Evolutionary conservation across 495 filamentous ascomycete species (phyloP), one percentile per base, ranked within the genome.

Genomic region (Talaromyces stipitatus): DNA sequence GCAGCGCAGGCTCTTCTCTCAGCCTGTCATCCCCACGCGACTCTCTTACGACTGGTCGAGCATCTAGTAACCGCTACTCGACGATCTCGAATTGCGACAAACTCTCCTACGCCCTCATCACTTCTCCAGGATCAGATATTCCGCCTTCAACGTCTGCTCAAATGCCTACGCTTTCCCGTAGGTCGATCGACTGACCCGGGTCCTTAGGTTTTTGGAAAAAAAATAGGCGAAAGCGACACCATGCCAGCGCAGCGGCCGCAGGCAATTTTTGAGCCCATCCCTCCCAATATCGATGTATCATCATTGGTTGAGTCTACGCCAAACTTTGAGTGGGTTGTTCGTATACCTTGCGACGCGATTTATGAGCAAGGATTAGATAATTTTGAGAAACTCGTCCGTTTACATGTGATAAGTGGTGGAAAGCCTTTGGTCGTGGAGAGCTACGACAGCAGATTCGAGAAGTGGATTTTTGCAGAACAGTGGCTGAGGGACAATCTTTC

Each of bases 361-460:
- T 78, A 87, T 52, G 75, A 82, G 50, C 79, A 89, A 54, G 85
- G 87, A 2, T 72, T 87, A 2, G 83, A 87, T 16, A 79, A 80
- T 3, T 92, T 97, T 56, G 89, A 96, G 68, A 86, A 86, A 62
- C 76, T 96, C 4, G 83, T 96, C 1, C 73, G 85, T 22, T 73
- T 86, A 2, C 85, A 92, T 63, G 91, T 96, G 9, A 84, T 96
- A 48, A 73, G 85, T n/a, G 83, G 85, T 18, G 92, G 92, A 5
- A 87, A 85, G 55, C 92, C 92, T 11, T 74, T 97, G 18, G 88
- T 97, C 38, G 83, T 97, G 43, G 89, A 94, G 67, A 91, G 90
- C 23, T 97, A 90, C 76, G 73, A 89, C 23, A 61, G 78, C 12
- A 76, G 82, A 16, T 72, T 87, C 43, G 84, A 87, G 59, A 79